These are phyloP conservation scores for Diaporthe sp. DNA, from an alignment of 2,329 filamentous ascomycete genomes.

Conservation along the genomic window DNA sequence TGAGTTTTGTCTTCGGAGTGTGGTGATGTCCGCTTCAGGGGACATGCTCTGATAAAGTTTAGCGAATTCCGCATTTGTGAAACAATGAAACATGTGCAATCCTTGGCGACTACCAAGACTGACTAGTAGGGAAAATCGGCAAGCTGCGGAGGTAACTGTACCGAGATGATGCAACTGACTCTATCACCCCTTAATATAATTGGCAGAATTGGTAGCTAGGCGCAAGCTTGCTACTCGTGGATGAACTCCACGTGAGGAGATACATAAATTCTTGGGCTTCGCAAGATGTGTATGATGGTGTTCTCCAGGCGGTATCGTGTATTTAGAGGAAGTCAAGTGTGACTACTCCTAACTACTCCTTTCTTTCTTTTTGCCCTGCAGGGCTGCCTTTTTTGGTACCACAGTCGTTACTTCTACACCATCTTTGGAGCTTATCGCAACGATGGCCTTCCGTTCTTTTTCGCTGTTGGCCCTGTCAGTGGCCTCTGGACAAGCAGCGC, in stretches of 20 bases:
- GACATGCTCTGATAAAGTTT: constrained; percentile 16
- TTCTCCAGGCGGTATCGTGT: neutral
- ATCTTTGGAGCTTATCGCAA: neutral
- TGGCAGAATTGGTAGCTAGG: neutral
- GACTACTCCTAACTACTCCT: neutral
- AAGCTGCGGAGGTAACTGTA: constrained; percentile 27
- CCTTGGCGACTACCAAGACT: constrained; percentile 27
- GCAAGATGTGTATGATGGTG: neutral
- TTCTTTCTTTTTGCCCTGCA: neutral
- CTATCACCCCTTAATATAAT: constrained; percentile 21
- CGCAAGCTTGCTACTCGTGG: neutral
- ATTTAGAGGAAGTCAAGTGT: neutral
- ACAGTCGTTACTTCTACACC: constrained; percentile 14
- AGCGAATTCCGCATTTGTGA: constrained; percentile 23
- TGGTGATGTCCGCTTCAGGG: constrained; percentile 20
- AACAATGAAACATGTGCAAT: constrained; percentile 25
- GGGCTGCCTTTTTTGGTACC: neutral
- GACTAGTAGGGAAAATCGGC: constrained; percentile 15
- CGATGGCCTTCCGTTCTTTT: neutral
- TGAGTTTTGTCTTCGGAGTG: neutral
- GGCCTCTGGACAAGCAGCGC: constrained; percentile 44
- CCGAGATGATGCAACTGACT: constrained; percentile 29
- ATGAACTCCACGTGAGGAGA: neutral
- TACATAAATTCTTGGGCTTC: neutral
- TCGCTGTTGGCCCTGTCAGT: constrained; percentile 45